Conservation (phyloP, 495 filamentous ascomycete species). For the Trichoderma asperelloides region DNA sequence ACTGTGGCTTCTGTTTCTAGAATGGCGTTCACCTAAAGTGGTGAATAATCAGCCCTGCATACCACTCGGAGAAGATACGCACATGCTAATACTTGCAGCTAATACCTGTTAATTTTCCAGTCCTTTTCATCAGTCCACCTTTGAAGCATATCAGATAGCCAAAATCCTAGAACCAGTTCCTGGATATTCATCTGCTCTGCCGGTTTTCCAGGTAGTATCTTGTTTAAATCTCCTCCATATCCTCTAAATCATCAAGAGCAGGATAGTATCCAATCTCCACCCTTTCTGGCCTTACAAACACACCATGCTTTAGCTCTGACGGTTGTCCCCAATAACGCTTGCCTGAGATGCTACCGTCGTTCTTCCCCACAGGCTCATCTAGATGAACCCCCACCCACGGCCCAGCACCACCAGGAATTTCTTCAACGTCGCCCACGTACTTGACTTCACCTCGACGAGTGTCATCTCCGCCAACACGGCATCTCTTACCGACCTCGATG, state of each 20-base stretch:
- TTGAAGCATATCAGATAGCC: not conserved
- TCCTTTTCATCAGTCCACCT: not conserved
- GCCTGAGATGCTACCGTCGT: conserved; percentile 76
- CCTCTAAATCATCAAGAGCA: conserved; percentile 64
- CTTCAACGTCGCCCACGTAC: conserved; percentile 73
- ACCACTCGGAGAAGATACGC: not conserved
- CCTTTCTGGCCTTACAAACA: conserved; percentile 84
- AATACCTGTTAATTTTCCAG: not conserved
- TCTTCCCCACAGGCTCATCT: conserved; percentile 83
- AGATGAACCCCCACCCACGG: conserved; percentile 80
- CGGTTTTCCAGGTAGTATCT: not conserved
- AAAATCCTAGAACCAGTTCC: not conserved
- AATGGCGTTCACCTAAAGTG: not conserved
- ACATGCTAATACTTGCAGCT: not conserved
- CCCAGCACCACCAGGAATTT: conserved; percentile 62
- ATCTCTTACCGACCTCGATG: conserved; percentile 56
- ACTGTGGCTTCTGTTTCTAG: not conserved
- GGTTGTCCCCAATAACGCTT: conserved; percentile 66
- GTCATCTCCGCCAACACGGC: conserved; percentile 55
- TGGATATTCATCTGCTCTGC: not conserved
- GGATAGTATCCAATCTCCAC: conserved; percentile 83
- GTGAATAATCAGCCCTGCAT: not conserved
- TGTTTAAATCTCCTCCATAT: conserved; percentile 74
- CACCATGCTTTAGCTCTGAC: conserved; percentile 57
- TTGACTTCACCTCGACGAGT: conserved; percentile 72